These are phyloP conservation scores for Tremellales sp. DNA, from an alignment of 1,284 basidiomycete genomes.

Conservation along the genomic window DNA sequence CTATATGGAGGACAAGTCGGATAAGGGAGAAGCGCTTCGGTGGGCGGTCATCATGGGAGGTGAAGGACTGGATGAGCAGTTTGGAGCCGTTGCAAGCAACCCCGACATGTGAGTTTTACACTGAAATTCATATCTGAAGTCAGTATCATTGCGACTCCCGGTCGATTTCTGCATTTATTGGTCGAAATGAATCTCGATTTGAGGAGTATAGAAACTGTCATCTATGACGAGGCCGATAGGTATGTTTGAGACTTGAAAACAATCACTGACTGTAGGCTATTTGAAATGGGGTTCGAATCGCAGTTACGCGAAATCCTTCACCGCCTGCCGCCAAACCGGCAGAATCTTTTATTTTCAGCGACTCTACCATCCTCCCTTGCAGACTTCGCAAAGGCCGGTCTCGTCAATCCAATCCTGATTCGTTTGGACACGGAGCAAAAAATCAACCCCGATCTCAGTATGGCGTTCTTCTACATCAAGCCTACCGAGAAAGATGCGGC, in stretches of 20 bases:
- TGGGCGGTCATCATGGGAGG: constrained; percentile 97
- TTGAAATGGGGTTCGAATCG: constrained; percentile 95
- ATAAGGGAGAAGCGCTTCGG: constrained; percentile 61
- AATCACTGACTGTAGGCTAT: constrained; percentile 56
- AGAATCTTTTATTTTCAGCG: constrained; percentile 92
- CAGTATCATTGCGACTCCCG: constrained; percentile 95
- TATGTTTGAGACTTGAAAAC: constrained; percentile 13
- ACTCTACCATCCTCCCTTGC: constrained; percentile 94
- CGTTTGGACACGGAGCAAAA: constrained; percentile 94
- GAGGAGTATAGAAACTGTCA: constrained; percentile 80
- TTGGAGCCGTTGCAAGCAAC: constrained; percentile 88
- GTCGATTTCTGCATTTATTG: constrained; percentile 88
- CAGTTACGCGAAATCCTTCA: constrained; percentile 87
- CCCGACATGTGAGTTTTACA: constrained; percentile 81
- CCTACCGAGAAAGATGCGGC: constrained; percentile 93
- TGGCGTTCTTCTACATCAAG: constrained; percentile 92
- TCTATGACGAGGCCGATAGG: constrained; percentile 96
- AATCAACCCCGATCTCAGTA: constrained; percentile 86
- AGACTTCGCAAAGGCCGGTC: constrained; percentile 94
- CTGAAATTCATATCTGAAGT: not conserved
- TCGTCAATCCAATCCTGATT: constrained; percentile 89
- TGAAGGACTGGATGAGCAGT: constrained; percentile 93
- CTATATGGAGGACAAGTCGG: constrained; percentile 53
- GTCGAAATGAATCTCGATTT: constrained; percentile 98
- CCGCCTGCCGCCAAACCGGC: constrained; percentile 78